Conservation (phyloP, 371 early-diverging fungal genomes). For the Mortierella sp. region DNA sequence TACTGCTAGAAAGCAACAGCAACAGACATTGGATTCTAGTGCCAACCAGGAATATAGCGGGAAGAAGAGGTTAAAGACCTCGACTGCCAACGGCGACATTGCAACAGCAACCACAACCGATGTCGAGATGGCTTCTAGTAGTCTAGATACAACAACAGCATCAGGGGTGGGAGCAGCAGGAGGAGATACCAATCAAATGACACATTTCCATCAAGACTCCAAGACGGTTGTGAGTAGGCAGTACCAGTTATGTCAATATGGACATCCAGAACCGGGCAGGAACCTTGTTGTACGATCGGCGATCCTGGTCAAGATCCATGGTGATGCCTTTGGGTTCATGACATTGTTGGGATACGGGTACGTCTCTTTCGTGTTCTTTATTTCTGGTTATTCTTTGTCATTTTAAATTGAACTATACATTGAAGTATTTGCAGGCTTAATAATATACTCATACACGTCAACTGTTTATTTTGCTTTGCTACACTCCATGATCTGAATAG, state of each 20-base stretch:
- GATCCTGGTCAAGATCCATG: constrained; percentile 55
- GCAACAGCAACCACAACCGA: background rate
- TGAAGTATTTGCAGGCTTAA: background rate
- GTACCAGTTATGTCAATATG: constrained; percentile 54
- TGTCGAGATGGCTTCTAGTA: constrained; percentile 18
- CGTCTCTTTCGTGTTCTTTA: background rate
- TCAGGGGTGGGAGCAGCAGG: background rate
- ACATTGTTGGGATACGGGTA: constrained; percentile 54
- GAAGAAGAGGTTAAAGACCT: constrained; percentile 21
- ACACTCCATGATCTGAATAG: background rate
- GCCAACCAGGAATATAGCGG: background rate
- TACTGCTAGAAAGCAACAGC: constrained; percentile 10
- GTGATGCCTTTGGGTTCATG: constrained; percentile 49
- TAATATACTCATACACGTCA: background rate
- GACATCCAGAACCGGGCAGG: constrained; percentile 55
- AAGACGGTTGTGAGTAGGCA: constrained; percentile 42
- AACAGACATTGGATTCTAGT: background rate
- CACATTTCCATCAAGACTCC: constrained; percentile 1
- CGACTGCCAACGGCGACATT: background rate
- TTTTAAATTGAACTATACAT: background rate
- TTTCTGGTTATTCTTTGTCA: background rate
- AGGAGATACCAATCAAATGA: background rate
- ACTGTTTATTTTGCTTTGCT: background rate
- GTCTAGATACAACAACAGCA: constrained; percentile 7
- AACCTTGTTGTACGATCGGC: constrained; percentile 54